Base-by-base conservation (phyloP, 768 basidiomycete genomes). In the Myochromella boudieri region DNA sequence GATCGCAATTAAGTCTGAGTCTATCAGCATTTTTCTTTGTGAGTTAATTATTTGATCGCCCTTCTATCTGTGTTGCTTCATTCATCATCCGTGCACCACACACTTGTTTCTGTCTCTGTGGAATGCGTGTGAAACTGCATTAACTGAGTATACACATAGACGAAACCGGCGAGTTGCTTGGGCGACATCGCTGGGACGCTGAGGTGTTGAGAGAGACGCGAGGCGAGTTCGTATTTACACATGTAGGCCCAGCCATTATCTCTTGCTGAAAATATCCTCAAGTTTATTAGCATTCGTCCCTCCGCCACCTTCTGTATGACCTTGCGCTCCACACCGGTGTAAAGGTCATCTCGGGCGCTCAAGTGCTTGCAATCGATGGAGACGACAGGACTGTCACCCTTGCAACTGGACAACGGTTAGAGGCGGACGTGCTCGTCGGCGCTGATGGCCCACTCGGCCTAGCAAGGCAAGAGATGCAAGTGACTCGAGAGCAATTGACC, bases 361-460 rank as follows among this genome's bases (percentile, higher is more conserved):
- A 45, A 14, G 75, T 74, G 1, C 48, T 48, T 1, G 49, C 51
- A 1, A 49, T 70, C 18, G 64, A 71, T 38, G 39, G 60, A 12
- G 42, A 60, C 17, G 49, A 46, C 25, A 60, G 61, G 22, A 60
- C 53, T 31, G 70, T 74, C 6, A 68, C 57, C 0, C 52, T 72
- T 3, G 63, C 64, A 8, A 67, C 64, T 8, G 80, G 81, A 3
- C 62, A 71, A 28, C 64, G 59, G 9, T 42, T 81, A 10, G 59
- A 48, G 4, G 78, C 73, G 14, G 74, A 84, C 56, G 67, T 82
- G 18, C 68, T 84, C 46, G 62, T 84, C 40, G 81, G 81, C 11
- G 80, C 82, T 1, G 82, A 83, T 52, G 82, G 82, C 3, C 52
- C 57, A 20, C 52, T 56, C 4, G 78, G 80, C 17, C 18, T 75